Evolutionary conservation across 352 stramenopile species (phyloP).

Genomic region (Phytophthora cactorum): DNA sequence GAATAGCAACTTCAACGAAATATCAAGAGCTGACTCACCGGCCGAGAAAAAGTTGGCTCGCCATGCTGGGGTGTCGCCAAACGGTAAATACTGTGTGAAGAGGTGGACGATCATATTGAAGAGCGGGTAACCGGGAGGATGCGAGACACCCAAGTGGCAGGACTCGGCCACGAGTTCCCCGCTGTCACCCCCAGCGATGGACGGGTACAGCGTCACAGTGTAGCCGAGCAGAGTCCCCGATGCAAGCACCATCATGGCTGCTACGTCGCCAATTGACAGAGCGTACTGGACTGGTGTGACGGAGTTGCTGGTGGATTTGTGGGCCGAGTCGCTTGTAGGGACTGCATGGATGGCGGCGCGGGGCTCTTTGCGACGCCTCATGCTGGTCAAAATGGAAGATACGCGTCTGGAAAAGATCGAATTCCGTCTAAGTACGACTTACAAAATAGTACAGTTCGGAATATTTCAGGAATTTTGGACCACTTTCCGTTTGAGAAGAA

Average conservation of each 20-base stretch:
- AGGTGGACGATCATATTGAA: constrained; percentile 92
- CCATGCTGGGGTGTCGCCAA: constrained; percentile 63
- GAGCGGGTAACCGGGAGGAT: constrained; percentile 95
- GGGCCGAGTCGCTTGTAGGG: not conserved
- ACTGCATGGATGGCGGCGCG: constrained; percentile 16
- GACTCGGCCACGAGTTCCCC: constrained; percentile 95
- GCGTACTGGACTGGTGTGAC: not conserved
- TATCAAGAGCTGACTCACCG: constrained; percentile 27
- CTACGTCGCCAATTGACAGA: constrained; percentile 20
- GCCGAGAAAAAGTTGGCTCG: constrained; percentile 91
- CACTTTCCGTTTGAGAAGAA: too few relatives aligned
- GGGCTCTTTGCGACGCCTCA: constrained; percentile 30
- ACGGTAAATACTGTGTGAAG: constrained; percentile 47
- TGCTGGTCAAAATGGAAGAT: constrained; percentile 35
- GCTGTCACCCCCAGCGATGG: constrained; percentile 90
- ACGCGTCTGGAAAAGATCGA: not conserved
- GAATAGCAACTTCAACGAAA: constrained; percentile 1
- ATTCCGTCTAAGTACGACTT: constrained; percentile 19
- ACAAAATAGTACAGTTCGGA: not conserved
- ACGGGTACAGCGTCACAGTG: constrained; percentile 79
- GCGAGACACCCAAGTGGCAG: constrained; percentile 92
- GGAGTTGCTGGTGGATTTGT: not conserved
- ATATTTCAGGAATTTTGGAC: too few relatives aligned
- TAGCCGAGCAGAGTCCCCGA: constrained; percentile 65
- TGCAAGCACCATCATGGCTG: constrained; percentile 17